phyloP scores from a whole-genome alignment of 2,329 filamentous ascomycete genomes.

The Cryphonectria japonica region DNA sequence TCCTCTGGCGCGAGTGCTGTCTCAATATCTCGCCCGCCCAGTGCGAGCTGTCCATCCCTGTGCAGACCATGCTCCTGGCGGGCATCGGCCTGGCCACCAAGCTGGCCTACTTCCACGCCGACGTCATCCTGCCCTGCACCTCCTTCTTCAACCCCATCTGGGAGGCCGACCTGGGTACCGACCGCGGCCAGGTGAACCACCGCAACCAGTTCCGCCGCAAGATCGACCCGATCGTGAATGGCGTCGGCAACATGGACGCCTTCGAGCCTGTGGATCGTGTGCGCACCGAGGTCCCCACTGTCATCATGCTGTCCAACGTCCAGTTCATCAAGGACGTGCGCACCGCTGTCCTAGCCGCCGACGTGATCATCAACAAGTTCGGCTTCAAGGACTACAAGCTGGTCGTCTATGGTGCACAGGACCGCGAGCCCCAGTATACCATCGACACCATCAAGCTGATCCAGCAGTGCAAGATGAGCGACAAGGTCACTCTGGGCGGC shows the following conservation, averaged over 20 bases:
- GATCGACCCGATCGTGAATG: slow-evolving; percentile 68
- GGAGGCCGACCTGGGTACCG: slow-evolving; percentile 65
- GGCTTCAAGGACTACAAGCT: slow-evolving; percentile 68
- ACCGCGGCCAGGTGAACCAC: slow-evolving; percentile 59
- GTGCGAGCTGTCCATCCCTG: slow-evolving; percentile 52
- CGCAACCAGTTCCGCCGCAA: slow-evolving; percentile 61
- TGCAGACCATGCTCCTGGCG: slow-evolving; percentile 51
- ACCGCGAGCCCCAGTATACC: slow-evolving; percentile 64
- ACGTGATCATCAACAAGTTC: slow-evolving; percentile 68
- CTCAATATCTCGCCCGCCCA: slow-evolving; percentile 53
- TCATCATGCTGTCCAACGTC: slow-evolving; percentile 67
- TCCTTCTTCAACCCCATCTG: slow-evolving; percentile 68
- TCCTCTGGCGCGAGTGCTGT: slow-evolving; percentile 62
- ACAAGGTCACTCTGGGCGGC: slow-evolving; percentile 56
- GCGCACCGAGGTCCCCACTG: slow-evolving; percentile 61
- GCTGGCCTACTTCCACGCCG: slow-evolving; percentile 57
- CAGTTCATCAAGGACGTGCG: slow-evolving; percentile 67
- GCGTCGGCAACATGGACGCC: slow-evolving; percentile 66
- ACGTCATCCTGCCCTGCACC: slow-evolving; percentile 59
- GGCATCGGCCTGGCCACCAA: slow-evolving; percentile 52
- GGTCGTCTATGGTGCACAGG: slow-evolving; percentile 65
- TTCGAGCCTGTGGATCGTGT: slow-evolving; percentile 64
- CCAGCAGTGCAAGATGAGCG: slow-evolving; percentile 56
- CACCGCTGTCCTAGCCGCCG: slow-evolving; percentile 64
- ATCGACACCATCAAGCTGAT: slow-evolving; percentile 63